Evolutionary conservation across 2,329 filamentous ascomycete genomes (phyloP), one percentile per base, ranked within the genome.

Genomic region (Stachybotrys chlorohalonatus): DNA sequence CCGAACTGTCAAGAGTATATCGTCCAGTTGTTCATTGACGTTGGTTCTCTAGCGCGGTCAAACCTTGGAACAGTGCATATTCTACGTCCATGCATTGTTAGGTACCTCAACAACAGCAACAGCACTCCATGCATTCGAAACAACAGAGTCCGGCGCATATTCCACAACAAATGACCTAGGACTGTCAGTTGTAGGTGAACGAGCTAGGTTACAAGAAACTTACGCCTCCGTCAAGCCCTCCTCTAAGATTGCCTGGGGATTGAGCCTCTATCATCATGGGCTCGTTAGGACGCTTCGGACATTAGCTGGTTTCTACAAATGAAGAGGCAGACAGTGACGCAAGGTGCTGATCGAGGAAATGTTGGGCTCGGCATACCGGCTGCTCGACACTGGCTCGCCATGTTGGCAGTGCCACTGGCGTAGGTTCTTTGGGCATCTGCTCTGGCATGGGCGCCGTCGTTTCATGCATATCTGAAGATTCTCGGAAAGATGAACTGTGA

Each of bases 91-190:
- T 13, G 36, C 36, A 9, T 9, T 42, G 8, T 13, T 9, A 5
- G 36, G 36, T 13, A 42, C 6, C 36, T 42, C 59, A 70, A 60
- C 59, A 67, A 62, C 66, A 65, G 54, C 64, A 66, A 53, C 64
- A 67, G 56, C 64, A 66, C 54, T 66, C 64, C 30, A 66, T 53
- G 48, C 67, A 72, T 59, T 73, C 69, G 54, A 71, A 73, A 59
- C 71, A 73, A 59, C 68, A 70, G 5, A 73, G 63, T 24, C 71
- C 70, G 6, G 70, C 70, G 54, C 70, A 73, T 52, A 73, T 62
- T 31, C 71, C 71, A 54, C 70, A 73, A 64, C 70, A 73, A 51
- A 73, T 60, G 13, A 70, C 71, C 71, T 73, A 48, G 8, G 11
- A 49, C 49, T 1, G 32, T 60, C 48, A 60, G 57, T 49, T 51